These are phyloP conservation scores for Chimonanthus salicifolius DNA, from an alignment of 164 flowering plant species.

Conservation along the genomic window DNA sequence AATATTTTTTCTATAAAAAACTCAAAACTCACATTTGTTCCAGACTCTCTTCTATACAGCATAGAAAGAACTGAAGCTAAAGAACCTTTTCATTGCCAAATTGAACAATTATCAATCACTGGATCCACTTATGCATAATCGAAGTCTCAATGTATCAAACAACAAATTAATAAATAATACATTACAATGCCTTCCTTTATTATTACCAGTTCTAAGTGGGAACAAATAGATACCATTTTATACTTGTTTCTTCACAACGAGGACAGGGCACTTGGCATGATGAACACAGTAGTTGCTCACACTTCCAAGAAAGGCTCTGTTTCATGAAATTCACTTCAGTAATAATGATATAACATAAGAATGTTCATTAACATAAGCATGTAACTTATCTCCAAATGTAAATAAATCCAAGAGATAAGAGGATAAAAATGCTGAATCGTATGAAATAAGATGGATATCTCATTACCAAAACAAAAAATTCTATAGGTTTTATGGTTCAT, in stretches of 20 bases:
- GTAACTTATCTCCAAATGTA: neutral
- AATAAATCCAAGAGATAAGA: neutral
- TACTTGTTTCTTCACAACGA: conserved; percentile 31
- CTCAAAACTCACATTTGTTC: too few species aligned
- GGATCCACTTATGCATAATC: too few species aligned
- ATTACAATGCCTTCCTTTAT: neutral
- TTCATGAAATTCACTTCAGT: conserved; percentile 7
- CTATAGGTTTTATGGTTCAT: too few species aligned
- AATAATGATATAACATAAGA: neutral
- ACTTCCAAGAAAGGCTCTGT: conserved; percentile 40
- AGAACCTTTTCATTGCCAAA: too few species aligned
- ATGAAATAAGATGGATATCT: neutral
- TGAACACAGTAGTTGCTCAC: conserved; percentile 40
- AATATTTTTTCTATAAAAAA: too few species aligned
- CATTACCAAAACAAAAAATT: neutral
- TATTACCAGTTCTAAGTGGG: neutral
- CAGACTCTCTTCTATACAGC: too few species aligned
- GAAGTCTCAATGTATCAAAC: neutral
- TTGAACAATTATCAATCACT: too few species aligned
- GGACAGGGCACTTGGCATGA: conserved; percentile 41
- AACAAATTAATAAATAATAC: neutral
- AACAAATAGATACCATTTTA: conserved; percentile 3
- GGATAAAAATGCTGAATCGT: neutral
- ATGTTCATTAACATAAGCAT: neutral
- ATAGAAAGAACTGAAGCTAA: too few species aligned